Base-by-base conservation (phyloP, 2,329 filamentous ascomycete species). In the Aspergillus unguis region DNA sequence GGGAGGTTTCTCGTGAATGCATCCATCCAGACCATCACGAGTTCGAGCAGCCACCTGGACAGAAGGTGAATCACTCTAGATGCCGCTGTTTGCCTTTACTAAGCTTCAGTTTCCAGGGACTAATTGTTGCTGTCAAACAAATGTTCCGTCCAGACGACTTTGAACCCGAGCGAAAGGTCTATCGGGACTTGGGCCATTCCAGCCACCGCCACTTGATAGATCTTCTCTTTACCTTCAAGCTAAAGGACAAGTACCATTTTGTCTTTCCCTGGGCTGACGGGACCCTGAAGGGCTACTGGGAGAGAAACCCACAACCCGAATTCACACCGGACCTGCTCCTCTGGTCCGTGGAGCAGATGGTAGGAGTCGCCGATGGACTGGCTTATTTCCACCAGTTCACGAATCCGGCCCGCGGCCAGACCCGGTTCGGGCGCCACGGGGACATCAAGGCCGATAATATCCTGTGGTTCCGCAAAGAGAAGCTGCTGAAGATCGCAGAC, bases 391-490 rank as follows among this genome's bases (percentile, higher is more conserved):
- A 70, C 32, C 54, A 62, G 3, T 63, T 65, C 27, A 29, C 17
- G 6, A 25, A 32, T 7, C 26, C 41, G 4, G 36, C 31, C 4
- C 32, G 6, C 2, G 38, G 28, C 5, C 25, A 32, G 4, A 29
- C 26, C n/a, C 50, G 45, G 3, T 73, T 59, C 46, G 72, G 70
- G 3, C 58, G 67, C 4, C 66, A 71, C 38, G 65, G 69, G 3
- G 63, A 71, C 42, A 59, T 75, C 6, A 75, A 73, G 11, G 67
- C 71, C 0, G 65, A 66, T 5, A 74, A 74, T 27, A 70, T 75
- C 5, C 58, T 74, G 0, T 65, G 62, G 55, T 71, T 65, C 29
- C 17, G 44, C 0, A 5, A 51, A 8, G 23, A 38, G 3, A 65
- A 61, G 2, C 44, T 61, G 3, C 54, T 71, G 0, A 58, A 64